Conservation (phyloP, 164 flowering plant species). For the Stephania yunnanensis region DNA sequence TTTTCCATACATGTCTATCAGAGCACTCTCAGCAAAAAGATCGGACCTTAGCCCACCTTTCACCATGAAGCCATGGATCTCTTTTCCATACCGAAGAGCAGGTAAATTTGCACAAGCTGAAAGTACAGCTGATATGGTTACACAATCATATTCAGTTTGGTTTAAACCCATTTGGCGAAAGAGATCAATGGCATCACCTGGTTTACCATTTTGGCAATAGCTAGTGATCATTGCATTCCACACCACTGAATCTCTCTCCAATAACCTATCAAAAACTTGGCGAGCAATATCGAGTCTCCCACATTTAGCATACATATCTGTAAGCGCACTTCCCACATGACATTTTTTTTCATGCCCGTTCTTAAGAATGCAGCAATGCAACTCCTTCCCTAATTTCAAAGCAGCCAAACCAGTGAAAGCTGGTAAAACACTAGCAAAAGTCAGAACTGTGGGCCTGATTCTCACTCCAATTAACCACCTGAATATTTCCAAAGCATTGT, state of each 20-base stretch:
- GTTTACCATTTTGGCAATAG: slow-evolving; percentile 61
- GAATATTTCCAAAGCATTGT: slow-evolving; percentile 49
- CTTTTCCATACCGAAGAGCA: slow-evolving; percentile 59
- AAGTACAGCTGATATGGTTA: slow-evolving; percentile 69
- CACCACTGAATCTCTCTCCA: slow-evolving; percentile 49
- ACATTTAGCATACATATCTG: slow-evolving; percentile 89
- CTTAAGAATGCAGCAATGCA: slow-evolving; percentile 55
- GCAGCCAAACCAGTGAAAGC: slow-evolving; percentile 61
- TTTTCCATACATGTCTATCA: slow-evolving; percentile 78
- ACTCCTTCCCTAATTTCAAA: slow-evolving; percentile 58
- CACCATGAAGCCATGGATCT: slow-evolving; percentile 60
- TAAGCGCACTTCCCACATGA: slow-evolving; percentile 58
- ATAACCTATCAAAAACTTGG: slow-evolving; percentile 34
- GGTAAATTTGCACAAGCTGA: slow-evolving; percentile 71
- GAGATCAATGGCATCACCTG: slow-evolving; percentile 59
- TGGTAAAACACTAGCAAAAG: slow-evolving; percentile 62
- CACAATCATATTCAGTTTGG: slow-evolving; percentile 44
- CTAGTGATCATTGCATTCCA: slow-evolving; percentile 82
- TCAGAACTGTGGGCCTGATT: slow-evolving; percentile 57
- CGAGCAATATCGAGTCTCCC: slow-evolving; percentile 66
- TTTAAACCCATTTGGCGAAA: slow-evolving; percentile 56
- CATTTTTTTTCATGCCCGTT: slow-evolving; percentile 36
- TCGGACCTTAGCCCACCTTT: slow-evolving; percentile 41
- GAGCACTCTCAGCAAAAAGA: slow-evolving; percentile 47
- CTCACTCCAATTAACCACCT: slow-evolving; percentile 30